phyloP scores from a whole-genome alignment of 2,329 filamentous ascomycete genomes.

The Fusarium mundagurra region DNA sequence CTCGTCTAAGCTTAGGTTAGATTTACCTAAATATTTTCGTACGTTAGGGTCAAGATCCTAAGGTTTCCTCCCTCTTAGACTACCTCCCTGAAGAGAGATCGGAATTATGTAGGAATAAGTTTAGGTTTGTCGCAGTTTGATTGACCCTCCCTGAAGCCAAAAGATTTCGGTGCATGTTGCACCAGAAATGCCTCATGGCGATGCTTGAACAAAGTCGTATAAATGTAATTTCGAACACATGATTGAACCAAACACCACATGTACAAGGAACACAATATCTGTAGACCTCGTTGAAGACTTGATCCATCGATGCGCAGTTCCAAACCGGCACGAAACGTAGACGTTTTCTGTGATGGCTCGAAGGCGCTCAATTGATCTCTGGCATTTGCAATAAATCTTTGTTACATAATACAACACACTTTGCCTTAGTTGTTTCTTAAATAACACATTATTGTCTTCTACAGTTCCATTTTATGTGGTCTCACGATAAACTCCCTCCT shows the following conservation, averaged over 20 bases:
- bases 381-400: neutral
- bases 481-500: neutral
- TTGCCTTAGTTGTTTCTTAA: neutral
- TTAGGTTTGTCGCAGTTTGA: neutral
- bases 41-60: fast-evolving
- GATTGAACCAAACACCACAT: too few relatives aligned
- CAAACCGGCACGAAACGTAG: neutral
- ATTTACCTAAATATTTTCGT: neutral
- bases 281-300: fast-evolving
- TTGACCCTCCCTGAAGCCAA: neutral
- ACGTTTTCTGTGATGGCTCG: neutral
- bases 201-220: neutral
- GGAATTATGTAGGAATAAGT: fast-evolving
- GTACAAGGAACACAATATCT: neutral
- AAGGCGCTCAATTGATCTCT: neutral
- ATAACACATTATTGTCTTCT: fast-evolving
- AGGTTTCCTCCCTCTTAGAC: neutral
- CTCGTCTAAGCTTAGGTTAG: neutral
- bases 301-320: neutral
- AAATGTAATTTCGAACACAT: neutral
- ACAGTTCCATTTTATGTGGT: neutral
- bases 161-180: neutral
- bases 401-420: neutral
- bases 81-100: neutral
- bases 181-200: neutral